These are phyloP conservation scores for Fraxinus sp. DNA, from an alignment of 305 asterid genomes.

Conservation along the genomic window DNA sequence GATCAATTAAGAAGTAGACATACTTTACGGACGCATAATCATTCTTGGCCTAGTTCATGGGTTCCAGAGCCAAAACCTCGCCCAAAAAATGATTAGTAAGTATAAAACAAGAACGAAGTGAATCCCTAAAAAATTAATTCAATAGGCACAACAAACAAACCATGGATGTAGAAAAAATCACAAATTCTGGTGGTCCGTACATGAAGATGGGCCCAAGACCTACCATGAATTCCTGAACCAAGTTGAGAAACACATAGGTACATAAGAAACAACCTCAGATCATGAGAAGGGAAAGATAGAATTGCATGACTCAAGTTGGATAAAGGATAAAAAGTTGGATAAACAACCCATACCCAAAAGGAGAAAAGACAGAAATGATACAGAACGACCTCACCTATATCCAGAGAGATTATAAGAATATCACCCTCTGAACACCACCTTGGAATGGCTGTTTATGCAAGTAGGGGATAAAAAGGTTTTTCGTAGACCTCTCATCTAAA, in stretches of 20 bases:
- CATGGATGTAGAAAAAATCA: background rate
- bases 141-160: background rate
- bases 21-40: background rate
- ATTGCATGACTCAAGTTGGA: too few species aligned
- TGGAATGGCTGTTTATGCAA: background rate
- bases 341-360: too few species aligned
- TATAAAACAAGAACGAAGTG: background rate
- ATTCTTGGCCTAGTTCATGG: background rate
- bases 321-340: too few species aligned
- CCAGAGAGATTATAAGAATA: too few species aligned
- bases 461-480: background rate
- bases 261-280: too few species aligned
- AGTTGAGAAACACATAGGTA: too few species aligned
- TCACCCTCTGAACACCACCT: background rate
- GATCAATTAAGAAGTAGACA: background rate
- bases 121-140: background rate
- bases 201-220: background rate
- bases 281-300: too few species aligned
- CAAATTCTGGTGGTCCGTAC: background rate
- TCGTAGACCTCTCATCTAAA: background rate
- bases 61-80: background rate
- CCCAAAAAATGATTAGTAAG: background rate
- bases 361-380: too few species aligned
- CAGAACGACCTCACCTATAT: too few species aligned
- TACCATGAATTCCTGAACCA: too few species aligned